Evolutionary conservation across 2,329 filamentous ascomycete species (phyloP).

Genomic region (Diaporthe aspalathi): DNA sequence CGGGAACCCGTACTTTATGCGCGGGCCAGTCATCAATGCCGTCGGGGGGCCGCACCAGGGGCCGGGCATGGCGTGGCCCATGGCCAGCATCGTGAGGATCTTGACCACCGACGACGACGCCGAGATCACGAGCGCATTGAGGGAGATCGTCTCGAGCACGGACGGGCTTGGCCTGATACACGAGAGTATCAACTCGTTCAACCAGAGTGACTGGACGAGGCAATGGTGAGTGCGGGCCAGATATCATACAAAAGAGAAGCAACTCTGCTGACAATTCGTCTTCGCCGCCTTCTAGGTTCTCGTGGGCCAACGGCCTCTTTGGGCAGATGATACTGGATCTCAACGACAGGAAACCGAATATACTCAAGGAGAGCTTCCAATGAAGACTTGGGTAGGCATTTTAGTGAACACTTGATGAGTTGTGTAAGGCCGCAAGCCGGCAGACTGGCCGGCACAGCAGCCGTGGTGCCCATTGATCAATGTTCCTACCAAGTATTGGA

Average conservation of each 20-base stretch:
- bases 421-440: background rate
- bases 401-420: background rate
- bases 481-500: background rate
- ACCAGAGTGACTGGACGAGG: conserved; percentile 57
- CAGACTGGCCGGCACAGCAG: background rate
- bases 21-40: conserved; percentile 62
- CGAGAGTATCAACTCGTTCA: conserved; percentile 79
- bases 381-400: background rate
- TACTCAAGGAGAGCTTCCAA: conserved; percentile 55
- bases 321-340: conserved; percentile 85
- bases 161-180: conserved; percentile 82
- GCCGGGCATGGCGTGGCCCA: conserved; percentile 85
- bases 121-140: conserved; percentile 78
- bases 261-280: conserved; percentile 16
- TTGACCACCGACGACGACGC: conserved; percentile 80
- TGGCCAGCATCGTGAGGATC: conserved; percentile 83
- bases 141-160: conserved; percentile 73
- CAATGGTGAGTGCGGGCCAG: conserved; percentile 51
- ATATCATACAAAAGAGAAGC: background rate
- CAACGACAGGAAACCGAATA: conserved; percentile 74
- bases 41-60: conserved; percentile 65
- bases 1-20: conserved; percentile 78
- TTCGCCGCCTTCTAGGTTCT: conserved; percentile 70
- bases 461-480: background rate
- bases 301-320: conserved; percentile 91